Percentiles rank a stretch among this genome's conserved stretches.
phyloP scores from a whole-genome alignment of 2,329 filamentous ascomycete species.

The Colletotrichum australisinense region DNA sequence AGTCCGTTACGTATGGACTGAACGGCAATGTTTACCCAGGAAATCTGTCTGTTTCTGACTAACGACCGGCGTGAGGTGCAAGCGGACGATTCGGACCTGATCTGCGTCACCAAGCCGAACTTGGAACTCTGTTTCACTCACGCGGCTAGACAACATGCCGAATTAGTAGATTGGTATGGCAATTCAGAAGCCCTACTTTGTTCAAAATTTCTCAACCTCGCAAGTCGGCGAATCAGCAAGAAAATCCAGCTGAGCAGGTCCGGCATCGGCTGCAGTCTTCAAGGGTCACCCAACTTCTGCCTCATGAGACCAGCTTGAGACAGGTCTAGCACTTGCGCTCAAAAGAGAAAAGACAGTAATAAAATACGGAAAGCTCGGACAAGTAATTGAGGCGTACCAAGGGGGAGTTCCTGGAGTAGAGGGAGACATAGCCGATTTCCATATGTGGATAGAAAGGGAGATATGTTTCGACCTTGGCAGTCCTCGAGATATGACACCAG shows the following conservation, averaged over 20 bases:
- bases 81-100: not conserved
- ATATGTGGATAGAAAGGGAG: not conserved
- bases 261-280: not conserved
- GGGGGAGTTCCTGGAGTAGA: not conserved
- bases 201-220: not conserved
- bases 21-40: not conserved
- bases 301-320: not conserved
- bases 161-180: not conserved
- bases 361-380: not conserved
- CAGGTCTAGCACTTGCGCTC: not conserved
- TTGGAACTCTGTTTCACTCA: not conserved
- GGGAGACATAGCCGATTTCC: not conserved
- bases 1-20: not conserved
- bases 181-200: not conserved
- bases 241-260: not conserved
- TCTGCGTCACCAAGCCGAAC: not conserved
- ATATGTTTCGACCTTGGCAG: not conserved
- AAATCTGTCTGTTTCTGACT: not conserved
- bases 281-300: not conserved
- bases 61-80: not conserved
- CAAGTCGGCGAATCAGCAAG: not conserved
- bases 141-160: not conserved
- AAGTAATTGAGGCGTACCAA: not conserved
- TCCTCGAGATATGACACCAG: slow-evolving; percentile 14
- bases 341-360: no score